Evolutionary conservation across 2,329 filamentous ascomycete species (phyloP), one percentile per base, ranked within the genome.

Genomic region (Ceratocystis cacaofunesta): DNA sequence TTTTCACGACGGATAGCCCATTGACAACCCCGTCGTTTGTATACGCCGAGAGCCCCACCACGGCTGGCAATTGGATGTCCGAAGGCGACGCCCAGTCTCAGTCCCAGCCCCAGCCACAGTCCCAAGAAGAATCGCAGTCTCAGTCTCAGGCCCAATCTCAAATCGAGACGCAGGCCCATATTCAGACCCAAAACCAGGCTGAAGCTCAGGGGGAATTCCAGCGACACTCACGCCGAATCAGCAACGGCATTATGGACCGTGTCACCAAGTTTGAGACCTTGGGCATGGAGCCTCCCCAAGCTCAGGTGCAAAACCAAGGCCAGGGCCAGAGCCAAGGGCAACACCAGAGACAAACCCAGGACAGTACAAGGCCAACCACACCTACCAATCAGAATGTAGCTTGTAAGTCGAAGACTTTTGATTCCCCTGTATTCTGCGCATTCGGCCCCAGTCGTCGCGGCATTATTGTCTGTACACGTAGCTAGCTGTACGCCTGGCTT

Each of bases 231-330:
- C 71, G 80, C 69, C 77, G 83, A 69, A 79, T 86, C 70, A 85
- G 83, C 75, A 81, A 82, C 69, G 82, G 80, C 25, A 84, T 86
- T 71, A 74, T 83, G 74, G 82, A 84, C 69, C 78, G 83, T 70
- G 81, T 85, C 17, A 72, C 73, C 72, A 85, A 83, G 73, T 86
- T 82, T 69, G 83, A 86, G 74, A 78, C 73, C 58, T 72, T 85
- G 58, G 63, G 66, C n/a, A n/a, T 65, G 46, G 63, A 67, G 15
- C 52, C 30, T 57, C 50, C 52, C 22, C 43, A 57, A 15, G 19
- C 15, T 17, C 65, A 65, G 44, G 25, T 41, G 19, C 65, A 66
- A 30, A n/a, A 43, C 8, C 28, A 28, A 32, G 25, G 30, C 7
- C 61, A 63, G 41, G 8, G 17, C 19, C 65, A 66, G 50, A n/a